A percentile compares a stretch with the other conserved stretches of the same genome.
phyloP scores from a whole-genome alignment of 495 filamentous ascomycete species.

The Glarea lozoyensis region DNA sequence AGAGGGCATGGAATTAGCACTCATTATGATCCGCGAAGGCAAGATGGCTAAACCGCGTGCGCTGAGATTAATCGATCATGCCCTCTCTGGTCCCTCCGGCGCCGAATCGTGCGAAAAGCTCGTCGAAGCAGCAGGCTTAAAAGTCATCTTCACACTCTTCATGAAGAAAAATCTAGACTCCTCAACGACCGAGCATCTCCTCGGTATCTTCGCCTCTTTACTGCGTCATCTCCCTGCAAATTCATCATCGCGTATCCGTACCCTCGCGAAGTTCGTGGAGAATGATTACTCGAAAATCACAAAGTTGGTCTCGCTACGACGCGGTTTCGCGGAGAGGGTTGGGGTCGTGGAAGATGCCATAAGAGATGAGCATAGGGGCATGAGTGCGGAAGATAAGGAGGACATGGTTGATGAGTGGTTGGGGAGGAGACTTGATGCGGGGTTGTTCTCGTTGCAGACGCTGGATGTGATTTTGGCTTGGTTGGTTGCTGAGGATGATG shows the following conservation, averaged over 20 bases:
- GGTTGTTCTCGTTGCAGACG: constrained; percentile 77
- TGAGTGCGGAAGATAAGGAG: constrained; percentile 46
- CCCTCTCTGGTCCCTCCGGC: constrained; percentile 47
- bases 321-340: constrained; percentile 61
- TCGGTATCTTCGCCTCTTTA: constrained; percentile 82
- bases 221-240: constrained; percentile 71
- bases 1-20: constrained; percentile 82
- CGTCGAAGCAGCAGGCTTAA: constrained; percentile 78
- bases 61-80: constrained; percentile 78
- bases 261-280: constrained; percentile 91
- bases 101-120: constrained; percentile 58
- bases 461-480: constrained; percentile 86
- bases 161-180: constrained; percentile 80
- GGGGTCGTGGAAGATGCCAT: constrained; percentile 59
- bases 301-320: constrained; percentile 59
- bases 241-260: constrained; percentile 70
- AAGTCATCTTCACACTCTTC: constrained; percentile 77
- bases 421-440: constrained; percentile 75
- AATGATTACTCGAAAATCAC: constrained; percentile 81
- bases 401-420: constrained; percentile 71
- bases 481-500: constrained; percentile 85
- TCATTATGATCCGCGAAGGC: constrained; percentile 80
- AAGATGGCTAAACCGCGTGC: constrained; percentile 73
- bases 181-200: constrained; percentile 68
- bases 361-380: constrained; percentile 37